phyloP scores from a whole-genome alignment of 2,329 filamentous ascomycete genomes.

The Paracoccidioides lutzii region DNA sequence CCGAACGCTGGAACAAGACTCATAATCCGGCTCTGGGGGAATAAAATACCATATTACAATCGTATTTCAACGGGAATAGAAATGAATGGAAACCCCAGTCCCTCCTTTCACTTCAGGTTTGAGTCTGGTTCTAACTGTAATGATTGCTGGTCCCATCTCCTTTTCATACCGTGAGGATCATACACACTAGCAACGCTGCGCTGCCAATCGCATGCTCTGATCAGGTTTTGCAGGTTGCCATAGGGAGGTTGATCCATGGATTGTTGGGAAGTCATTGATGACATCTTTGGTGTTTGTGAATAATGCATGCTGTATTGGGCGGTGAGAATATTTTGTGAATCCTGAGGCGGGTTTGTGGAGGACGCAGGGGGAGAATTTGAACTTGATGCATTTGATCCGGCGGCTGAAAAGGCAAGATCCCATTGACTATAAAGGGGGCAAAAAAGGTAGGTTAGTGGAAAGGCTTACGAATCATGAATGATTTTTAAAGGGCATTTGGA shows the following conservation, averaged over 20 bases:
- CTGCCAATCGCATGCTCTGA: slow-evolving; percentile 36
- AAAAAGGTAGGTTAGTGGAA: not conserved
- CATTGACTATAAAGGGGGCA: slow-evolving; percentile 54
- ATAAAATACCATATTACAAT: not conserved
- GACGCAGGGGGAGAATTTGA: slow-evolving; percentile 31
- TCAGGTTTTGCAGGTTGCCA: slow-evolving; percentile 16
- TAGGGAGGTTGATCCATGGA: slow-evolving; percentile 23
- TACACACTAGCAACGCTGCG: slow-evolving; percentile 37
- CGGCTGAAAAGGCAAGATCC: slow-evolving; percentile 85
- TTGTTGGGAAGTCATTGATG: slow-evolving; percentile 21
- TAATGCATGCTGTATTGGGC: slow-evolving; percentile 1
- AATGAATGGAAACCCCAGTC: not conserved
- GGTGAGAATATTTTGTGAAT: slow-evolving; percentile 12
- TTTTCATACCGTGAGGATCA: slow-evolving; percentile 34
- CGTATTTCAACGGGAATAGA: not conserved
- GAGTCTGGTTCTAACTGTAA: not conserved
- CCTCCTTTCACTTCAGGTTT: not conserved
- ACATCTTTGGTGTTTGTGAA: slow-evolving; percentile 6
- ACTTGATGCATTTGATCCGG: slow-evolving; percentile 31
- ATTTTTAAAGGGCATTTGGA: not conserved
- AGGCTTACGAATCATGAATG: not conserved
- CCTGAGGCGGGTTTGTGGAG: slow-evolving; percentile 18
- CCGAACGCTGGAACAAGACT: not conserved
- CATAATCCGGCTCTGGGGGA: not conserved
- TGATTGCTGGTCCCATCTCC: slow-evolving; percentile 25